Evolutionary conservation across 805 yeast species (phyloP).

Genomic region (Cyberlindnera xylosilytica): DNA sequence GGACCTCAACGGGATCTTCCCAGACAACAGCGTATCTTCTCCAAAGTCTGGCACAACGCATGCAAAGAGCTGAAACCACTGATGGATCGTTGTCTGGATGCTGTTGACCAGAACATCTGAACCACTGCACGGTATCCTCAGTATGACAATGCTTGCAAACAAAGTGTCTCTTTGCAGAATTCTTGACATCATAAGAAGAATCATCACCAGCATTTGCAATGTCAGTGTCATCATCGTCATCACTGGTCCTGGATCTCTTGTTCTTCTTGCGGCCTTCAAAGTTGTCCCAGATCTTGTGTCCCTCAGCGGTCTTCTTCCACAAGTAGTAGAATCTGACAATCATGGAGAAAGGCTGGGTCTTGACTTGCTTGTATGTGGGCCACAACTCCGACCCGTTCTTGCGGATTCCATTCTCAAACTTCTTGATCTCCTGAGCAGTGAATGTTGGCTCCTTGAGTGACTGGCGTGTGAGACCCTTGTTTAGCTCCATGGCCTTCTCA

Average conservation of each 20-base stretch:
- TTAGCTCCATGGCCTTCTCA: slow-evolving; percentile 44
- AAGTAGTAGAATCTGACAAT: slow-evolving; percentile 83
- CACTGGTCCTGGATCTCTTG: slow-evolving; percentile 31
- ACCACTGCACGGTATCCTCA: slow-evolving; percentile 58
- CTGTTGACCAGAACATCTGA: slow-evolving; percentile 61
- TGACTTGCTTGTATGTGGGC: slow-evolving; percentile 69
- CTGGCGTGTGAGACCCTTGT: slow-evolving; percentile 49
- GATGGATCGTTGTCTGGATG: slow-evolving; percentile 31
- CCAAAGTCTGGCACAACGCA: slow-evolving; percentile 89
- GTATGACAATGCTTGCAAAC: slow-evolving; percentile 74
- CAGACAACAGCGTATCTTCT: slow-evolving; percentile 83
- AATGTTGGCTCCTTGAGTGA: slow-evolving; percentile 77
- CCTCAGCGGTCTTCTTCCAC: slow-evolving; percentile 85
- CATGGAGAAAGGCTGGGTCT: slow-evolving; percentile 69
- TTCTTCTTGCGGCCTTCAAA: slow-evolving; percentile 71
- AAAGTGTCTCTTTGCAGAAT: slow-evolving; percentile 42
- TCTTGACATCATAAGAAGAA: slow-evolving; percentile 61
- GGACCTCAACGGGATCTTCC: slow-evolving; percentile 73
- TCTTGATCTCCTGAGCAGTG: slow-evolving; percentile 52
- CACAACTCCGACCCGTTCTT: slow-evolving; percentile 75
- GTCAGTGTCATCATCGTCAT: slow-evolving; percentile 26
- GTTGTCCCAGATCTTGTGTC: slow-evolving; percentile 79
- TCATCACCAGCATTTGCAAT: slow-evolving; percentile 52
- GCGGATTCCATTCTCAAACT: slow-evolving; percentile 73
- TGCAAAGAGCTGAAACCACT: slow-evolving; percentile 62